Conservation (phyloP, 2,329 filamentous ascomycete genomes). For the Pseudogymnoascus sp. region DNA sequence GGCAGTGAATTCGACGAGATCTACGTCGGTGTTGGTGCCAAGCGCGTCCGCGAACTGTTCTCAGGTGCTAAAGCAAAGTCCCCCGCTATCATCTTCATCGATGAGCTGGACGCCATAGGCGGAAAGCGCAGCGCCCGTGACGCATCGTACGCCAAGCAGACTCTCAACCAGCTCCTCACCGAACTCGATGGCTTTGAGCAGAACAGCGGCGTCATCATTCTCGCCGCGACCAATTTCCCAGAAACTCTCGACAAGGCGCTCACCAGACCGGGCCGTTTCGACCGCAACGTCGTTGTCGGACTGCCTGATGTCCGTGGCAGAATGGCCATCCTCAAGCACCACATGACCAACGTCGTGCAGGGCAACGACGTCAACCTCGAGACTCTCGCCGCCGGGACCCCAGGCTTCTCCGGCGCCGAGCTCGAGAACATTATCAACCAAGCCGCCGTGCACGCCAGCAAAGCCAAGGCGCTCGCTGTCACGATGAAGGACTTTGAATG, state of each 20-base stretch:
- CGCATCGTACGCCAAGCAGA: constrained; percentile 93
- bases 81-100: constrained; percentile 90
- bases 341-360: constrained; percentile 84
- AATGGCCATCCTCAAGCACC: constrained; percentile 85
- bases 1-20: constrained; percentile 98
- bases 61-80: constrained; percentile 73
- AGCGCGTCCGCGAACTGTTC: constrained; percentile 93
- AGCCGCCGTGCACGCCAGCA: constrained; percentile 88
- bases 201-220: constrained; percentile 87
- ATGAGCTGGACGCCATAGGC: constrained; percentile 89
- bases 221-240: constrained; percentile 94
- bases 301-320: constrained; percentile 90
- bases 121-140: constrained; percentile 89
- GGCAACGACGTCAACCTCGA: constrained; percentile 73
- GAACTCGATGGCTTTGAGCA: constrained; percentile 97
- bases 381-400: constrained; percentile 75
- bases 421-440: constrained; percentile 96
- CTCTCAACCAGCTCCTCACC: constrained; percentile 91
- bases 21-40: constrained; percentile 93
- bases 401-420: constrained; percentile 90
- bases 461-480: constrained; percentile 69
- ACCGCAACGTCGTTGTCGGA: constrained; percentile 81
- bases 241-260: constrained; percentile 90
- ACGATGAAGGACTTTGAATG: constrained; percentile 80
- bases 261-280: constrained; percentile 88